Conservation (phyloP, 2,329 filamentous ascomycete species). For the Fusarium sp. region DNA sequence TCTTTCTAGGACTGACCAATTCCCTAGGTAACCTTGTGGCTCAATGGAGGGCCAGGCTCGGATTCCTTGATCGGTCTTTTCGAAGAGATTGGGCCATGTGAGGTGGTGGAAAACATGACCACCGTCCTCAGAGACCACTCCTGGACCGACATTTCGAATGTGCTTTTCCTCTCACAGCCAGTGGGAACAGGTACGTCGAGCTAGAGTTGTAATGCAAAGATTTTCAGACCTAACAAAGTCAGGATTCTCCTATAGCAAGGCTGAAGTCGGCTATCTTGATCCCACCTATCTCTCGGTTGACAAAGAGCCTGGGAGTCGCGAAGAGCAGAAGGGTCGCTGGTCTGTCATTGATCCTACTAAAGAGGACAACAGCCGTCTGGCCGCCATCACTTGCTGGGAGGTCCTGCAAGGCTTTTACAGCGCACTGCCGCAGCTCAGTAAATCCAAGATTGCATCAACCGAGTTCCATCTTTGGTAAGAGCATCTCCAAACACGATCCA, state of each 20-base stretch:
- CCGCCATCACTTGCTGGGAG: constrained; percentile 20
- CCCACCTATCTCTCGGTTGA: constrained; percentile 12
- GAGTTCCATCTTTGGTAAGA: constrained; percentile 15
- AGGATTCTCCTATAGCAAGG: constrained; percentile 16
- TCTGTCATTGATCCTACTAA: constrained; percentile 9
- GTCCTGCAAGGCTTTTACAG: constrained; percentile 21
- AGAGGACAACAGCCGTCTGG: constrained; percentile 9
- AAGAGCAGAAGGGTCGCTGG: constrained; percentile 12
- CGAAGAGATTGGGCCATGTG: constrained; percentile 19
- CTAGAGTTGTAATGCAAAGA: not conserved
- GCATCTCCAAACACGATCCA: fast-evolving
- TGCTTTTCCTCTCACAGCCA: constrained; percentile 21
- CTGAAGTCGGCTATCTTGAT: constrained; percentile 16
- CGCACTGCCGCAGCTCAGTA: constrained; percentile 8
- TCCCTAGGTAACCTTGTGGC: constrained; percentile 59
- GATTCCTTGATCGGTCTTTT: constrained; percentile 31
- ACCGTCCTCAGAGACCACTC: constrained; percentile 7
- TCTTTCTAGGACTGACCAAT: not conserved
- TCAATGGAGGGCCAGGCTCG: constrained; percentile 69
- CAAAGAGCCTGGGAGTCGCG: not conserved
- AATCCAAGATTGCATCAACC: constrained; percentile 9
- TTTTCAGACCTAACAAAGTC: not conserved
- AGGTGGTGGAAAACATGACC: constrained; percentile 20
- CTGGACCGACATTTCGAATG: constrained; percentile 21
- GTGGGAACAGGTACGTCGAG: constrained; percentile 1